These are phyloP conservation scores for Coemansia javaensis DNA, from an alignment of 192 early-diverging fungal genomes.

Conservation along the genomic window DNA sequence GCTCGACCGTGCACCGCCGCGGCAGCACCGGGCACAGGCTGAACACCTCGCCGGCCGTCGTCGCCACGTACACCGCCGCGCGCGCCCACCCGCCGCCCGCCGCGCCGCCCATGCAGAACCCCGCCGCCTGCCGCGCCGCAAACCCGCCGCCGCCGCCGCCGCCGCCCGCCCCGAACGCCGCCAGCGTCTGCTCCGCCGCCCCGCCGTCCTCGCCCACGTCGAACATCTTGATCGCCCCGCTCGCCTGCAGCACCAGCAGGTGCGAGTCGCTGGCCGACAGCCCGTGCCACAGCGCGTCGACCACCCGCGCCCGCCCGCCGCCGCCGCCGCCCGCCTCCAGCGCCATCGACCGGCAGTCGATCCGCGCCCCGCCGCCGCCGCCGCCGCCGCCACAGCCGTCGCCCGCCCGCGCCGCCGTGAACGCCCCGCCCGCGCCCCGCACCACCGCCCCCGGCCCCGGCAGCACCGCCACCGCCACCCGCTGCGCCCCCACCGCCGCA, in stretches of 20 bases:
- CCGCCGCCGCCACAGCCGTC: background rate
- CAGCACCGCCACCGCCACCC: slow-evolving; percentile 57
- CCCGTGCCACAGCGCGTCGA: slow-evolving; percentile 77
- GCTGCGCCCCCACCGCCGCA: slow-evolving; percentile 56
- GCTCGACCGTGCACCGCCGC: slow-evolving; percentile 27
- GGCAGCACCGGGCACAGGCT: slow-evolving; percentile 77
- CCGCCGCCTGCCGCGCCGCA: slow-evolving; percentile 38
- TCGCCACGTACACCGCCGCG: slow-evolving; percentile 65
- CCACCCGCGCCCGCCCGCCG: slow-evolving; percentile 50
- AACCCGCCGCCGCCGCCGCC: slow-evolving; percentile 13
- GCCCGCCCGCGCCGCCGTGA: slow-evolving; percentile 21
- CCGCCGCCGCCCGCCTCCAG: too few relatives aligned
- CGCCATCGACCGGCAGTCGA: slow-evolving; percentile 37
- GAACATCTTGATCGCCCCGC: slow-evolving; percentile 66
- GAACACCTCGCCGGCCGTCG: slow-evolving; percentile 67
- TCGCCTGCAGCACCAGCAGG: slow-evolving; percentile 63
- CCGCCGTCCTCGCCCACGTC: slow-evolving; percentile 59
- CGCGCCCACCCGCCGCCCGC: slow-evolving; percentile 59
- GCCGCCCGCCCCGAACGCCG: slow-evolving; percentile 14
- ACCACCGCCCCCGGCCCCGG: slow-evolving; percentile 44
- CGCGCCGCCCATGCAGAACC: slow-evolving; percentile 47
- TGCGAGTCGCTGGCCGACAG: slow-evolving; percentile 65
- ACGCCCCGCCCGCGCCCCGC: slow-evolving; percentile 26
- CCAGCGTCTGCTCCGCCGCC: slow-evolving; percentile 60
- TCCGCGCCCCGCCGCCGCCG: slow-evolving; percentile 8